phyloP scores from a whole-genome alignment of 2,329 filamentous ascomycete genomes.

The Penicillium corylophilum region DNA sequence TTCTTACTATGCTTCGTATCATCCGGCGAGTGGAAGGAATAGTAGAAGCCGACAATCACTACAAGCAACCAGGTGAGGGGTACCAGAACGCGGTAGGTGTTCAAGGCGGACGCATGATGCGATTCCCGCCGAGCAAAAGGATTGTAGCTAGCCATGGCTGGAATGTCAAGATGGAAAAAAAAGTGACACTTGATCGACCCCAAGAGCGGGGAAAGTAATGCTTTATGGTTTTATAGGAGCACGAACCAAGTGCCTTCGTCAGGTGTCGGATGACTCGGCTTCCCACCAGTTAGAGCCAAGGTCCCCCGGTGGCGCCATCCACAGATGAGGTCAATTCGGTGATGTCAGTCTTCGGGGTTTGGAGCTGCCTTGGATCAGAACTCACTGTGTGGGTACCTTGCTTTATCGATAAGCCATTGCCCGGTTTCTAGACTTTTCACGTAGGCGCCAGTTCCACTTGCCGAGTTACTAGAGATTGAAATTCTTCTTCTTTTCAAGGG shows the following conservation, averaged over 20 bases:
- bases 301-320: neutral
- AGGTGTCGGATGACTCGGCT: constrained; percentile 5
- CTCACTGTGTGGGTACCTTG: neutral
- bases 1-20: constrained; percentile 62
- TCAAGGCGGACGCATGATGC: constrained; percentile 61
- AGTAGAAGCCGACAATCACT: constrained; percentile 71
- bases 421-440: no score
- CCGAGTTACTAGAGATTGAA: neutral
- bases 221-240: neutral
- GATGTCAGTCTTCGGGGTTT: neutral
- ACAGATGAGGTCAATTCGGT: neutral
- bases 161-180: no score
- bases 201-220: neutral
- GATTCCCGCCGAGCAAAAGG: constrained; percentile 72
- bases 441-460: neutral
- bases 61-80: constrained; percentile 72
- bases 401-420: neutral
- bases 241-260: neutral
- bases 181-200: neutral
- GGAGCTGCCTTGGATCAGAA: neutral
- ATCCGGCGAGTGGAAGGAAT: constrained; percentile 63
- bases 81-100: constrained; percentile 74
- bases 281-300: neutral
- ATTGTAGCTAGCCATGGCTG: constrained; percentile 51
- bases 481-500: neutral